A percentile compares a stretch with the other conserved stretches of the same genome.
These are phyloP conservation scores for Prototheca wickerhamii DNA, from an alignment of 163 green algal genomes.

Conservation along the genomic window DNA sequence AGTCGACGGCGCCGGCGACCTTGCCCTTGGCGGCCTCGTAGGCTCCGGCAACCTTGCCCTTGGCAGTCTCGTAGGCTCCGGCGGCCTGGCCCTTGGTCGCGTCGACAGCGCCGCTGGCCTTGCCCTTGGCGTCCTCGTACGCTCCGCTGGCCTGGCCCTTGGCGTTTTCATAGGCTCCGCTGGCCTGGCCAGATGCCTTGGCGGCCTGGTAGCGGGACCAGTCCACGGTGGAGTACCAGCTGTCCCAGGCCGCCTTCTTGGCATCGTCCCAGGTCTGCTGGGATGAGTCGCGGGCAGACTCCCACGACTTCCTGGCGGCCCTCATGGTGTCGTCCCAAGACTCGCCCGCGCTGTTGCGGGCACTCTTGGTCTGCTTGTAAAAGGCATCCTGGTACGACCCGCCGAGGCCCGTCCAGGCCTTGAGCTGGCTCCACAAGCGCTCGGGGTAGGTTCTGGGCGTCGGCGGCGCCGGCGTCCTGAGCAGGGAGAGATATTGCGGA, in stretches of 20 bases:
- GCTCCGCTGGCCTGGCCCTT: not conserved
- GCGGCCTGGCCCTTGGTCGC: not conserved
- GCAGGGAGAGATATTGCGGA: too few relatives aligned
- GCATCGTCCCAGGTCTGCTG: constrained; percentile 23
- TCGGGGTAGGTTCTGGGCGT: not conserved
- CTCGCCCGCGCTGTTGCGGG: constrained; percentile 20
- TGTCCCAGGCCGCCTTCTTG: constrained; percentile 19
- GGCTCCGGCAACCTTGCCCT: not conserved
- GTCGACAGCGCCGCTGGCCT: not conserved
- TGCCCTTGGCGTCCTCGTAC: not conserved
- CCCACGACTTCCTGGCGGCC: constrained; percentile 11
- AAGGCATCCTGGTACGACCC: not conserved
- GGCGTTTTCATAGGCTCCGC: not conserved
- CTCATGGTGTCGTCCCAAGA: constrained; percentile 22
- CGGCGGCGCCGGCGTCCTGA: not conserved
- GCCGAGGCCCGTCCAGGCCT: not conserved
- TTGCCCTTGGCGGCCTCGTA: not conserved
- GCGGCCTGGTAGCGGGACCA: not conserved
- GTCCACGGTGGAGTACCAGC: constrained; percentile 17
- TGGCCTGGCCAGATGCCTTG: not conserved
- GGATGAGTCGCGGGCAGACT: constrained; percentile 5
- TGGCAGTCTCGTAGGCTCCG: not conserved
- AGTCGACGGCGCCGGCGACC: not conserved
- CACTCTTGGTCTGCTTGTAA: constrained; percentile 9
- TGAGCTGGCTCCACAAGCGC: not conserved